Evolutionary conservation across 2,329 filamentous ascomycete species (phyloP), one percentile per base, ranked within the genome.

Genomic region (Exserohilum turcica): DNA sequence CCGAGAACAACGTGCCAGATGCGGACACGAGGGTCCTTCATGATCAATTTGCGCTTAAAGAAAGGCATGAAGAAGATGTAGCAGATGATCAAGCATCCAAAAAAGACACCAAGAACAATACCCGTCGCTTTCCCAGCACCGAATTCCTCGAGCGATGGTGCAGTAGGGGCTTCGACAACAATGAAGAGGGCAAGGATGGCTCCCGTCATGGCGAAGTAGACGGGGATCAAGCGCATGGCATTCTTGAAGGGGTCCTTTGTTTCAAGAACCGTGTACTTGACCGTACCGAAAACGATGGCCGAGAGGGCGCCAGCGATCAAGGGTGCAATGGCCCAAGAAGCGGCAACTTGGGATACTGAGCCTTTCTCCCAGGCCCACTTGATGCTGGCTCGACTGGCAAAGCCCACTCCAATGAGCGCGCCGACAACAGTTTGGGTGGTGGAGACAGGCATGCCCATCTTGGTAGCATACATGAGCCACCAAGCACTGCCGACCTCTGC

Each of bases 401-500:
- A 76, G 38, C 84, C 84, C 64, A 85, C 82, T 50, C 84, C 84
- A 49, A 85, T 76, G 27, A 87, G 78, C 57, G 82, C 82, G 15
- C 82, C 83, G 56, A 86, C 79, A 54, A 86, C 79, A 10, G 83
- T 84, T 68, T 86, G 83, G 1, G 84, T 86, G 3, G 84, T 85
- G 0, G 83, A 86, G 16, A 86, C 83, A 31, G 84, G 84, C 58
- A 85, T 77, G 32, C 82, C 83, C 29, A 21, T 8, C n/a, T 52
- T 24, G 5, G 49, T 52, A 7, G 49, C 49, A 24, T 42, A 13
- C 43, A 52, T 52, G 31, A 52, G 19, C 50, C 50, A 52, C 24
- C 21, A 27, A 13, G 48, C 48, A 31, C 58, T 57, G 81, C 65
- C 33, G 67, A 47, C 36, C 33, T 59, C 38, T 56, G 46, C 3